phyloP scores from a whole-genome alignment of 495 filamentous ascomycete species.

The Astrothelium subdiscretum region DNA sequence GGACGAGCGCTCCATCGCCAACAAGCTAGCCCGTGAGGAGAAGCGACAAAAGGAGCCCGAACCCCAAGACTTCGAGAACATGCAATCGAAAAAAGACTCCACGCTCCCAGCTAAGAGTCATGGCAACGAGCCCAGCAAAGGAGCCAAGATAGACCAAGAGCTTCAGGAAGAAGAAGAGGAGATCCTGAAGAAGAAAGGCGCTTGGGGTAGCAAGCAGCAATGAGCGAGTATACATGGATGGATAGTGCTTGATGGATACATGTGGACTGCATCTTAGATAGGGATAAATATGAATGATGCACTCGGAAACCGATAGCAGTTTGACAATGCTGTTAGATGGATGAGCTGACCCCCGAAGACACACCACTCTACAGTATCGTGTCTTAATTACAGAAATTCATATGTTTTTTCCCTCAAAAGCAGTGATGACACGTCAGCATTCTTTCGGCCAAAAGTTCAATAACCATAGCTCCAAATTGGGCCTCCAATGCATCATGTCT shows the following conservation, averaged over 20 bases:
- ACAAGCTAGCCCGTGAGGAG: constrained; percentile 55
- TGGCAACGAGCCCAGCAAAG: constrained; percentile 35
- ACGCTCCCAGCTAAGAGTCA: constrained; percentile 42
- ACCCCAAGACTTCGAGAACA: constrained; percentile 40
- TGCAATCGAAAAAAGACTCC: constrained; percentile 49
- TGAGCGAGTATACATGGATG: background rate
- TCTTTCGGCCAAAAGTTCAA: too few relatives aligned
- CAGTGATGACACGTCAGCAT: too few relatives aligned
- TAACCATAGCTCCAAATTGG: too few relatives aligned
- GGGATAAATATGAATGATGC: too few relatives aligned
- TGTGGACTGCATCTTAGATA: background rate
- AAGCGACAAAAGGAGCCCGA: constrained; percentile 34
- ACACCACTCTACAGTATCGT: too few relatives aligned
- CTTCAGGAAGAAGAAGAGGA: constrained; percentile 33
- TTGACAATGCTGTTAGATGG: too few relatives aligned
- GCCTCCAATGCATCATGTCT: too few relatives aligned
- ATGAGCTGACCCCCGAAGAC: too few relatives aligned
- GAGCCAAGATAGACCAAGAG: constrained; percentile 35
- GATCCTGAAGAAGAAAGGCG: constrained; percentile 30
- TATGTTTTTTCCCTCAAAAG: too few relatives aligned
- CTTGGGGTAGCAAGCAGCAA: constrained; percentile 32
- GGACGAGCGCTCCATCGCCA: constrained; percentile 69
- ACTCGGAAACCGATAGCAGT: too few relatives aligned
- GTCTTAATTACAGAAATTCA: too few relatives aligned
- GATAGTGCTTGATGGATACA: background rate